Evolutionary conservation across 768 basidiomycete genomes (phyloP).

Genomic region (Imleria badia): DNA sequence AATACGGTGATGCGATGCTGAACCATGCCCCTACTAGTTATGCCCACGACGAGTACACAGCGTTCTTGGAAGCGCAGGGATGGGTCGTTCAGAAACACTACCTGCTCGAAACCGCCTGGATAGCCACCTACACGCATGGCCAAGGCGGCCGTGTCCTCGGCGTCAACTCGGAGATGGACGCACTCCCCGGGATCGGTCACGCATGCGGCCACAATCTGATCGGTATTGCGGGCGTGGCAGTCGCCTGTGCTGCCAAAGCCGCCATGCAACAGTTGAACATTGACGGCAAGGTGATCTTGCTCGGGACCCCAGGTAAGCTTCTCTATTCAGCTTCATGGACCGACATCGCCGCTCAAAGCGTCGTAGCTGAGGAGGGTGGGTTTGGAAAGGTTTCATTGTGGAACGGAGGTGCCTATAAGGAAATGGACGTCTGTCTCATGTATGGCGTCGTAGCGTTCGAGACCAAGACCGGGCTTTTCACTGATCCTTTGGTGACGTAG

Average conservation of each 20-base stretch:
- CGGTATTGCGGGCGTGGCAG: slow-evolving; percentile 70
- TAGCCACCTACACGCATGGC: slow-evolving; percentile 65
- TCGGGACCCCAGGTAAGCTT: slow-evolving; percentile 72
- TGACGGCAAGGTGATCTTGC: slow-evolving; percentile 63
- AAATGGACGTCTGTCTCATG: slow-evolving; percentile 80
- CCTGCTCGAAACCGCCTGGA: slow-evolving; percentile 73
- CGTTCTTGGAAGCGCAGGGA: slow-evolving; percentile 64
- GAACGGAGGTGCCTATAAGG: slow-evolving; percentile 69
- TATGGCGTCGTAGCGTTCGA: slow-evolving; percentile 24
- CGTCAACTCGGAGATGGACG: slow-evolving; percentile 78
- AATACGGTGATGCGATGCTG: not conserved
- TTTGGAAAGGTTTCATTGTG: slow-evolving; percentile 71
- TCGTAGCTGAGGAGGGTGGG: slow-evolving; percentile 74
- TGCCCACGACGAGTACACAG: slow-evolving; percentile 69
- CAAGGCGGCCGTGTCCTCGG: slow-evolving; percentile 70
- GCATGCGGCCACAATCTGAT: slow-evolving; percentile 86
- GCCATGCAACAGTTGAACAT: slow-evolving; percentile 63
- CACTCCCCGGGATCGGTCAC: slow-evolving; percentile 58
- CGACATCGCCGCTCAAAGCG: not conserved
- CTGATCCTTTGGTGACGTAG: slow-evolving; percentile 33
- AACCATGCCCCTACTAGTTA: slow-evolving; percentile 39
- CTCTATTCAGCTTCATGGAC: not conserved
- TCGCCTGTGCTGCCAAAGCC: slow-evolving; percentile 66
- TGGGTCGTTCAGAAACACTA: slow-evolving; percentile 64
- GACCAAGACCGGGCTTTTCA: not conserved